phyloP scores from a whole-genome alignment of 2,329 filamentous ascomycete genomes.

The Fusarium protoensiforme region DNA sequence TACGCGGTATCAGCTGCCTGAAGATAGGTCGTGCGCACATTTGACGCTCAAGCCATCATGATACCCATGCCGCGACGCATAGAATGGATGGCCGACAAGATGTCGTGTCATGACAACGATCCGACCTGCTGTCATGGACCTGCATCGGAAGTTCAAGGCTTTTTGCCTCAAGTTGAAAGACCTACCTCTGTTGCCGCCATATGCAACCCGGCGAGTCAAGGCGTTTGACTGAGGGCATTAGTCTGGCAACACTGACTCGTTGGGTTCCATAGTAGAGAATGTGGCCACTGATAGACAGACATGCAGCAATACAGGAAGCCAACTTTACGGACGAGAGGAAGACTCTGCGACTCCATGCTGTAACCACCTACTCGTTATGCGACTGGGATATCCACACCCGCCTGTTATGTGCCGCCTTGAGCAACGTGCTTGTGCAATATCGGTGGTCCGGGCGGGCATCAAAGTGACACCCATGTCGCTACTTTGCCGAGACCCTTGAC shows the following conservation, averaged over 20 bases:
- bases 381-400: neutral
- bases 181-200: neutral
- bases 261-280: neutral
- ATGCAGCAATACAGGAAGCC: neutral
- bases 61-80: neutral
- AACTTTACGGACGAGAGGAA: constrained; percentile 14
- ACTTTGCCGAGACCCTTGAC: constrained; percentile 4
- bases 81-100: neutral
- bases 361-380: neutral
- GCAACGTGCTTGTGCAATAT: neutral
- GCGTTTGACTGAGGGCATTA: neutral
- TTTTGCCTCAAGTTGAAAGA: neutral
- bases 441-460: neutral
- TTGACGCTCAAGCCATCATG: neutral
- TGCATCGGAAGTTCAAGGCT: neutral
- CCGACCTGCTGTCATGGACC: neutral
- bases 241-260: constrained; percentile 1
- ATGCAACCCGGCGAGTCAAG: neutral
- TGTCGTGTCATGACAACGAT: neutral
- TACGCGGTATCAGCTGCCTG: neutral
- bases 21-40: neutral
- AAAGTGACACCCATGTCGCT: neutral
- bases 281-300: neutral
- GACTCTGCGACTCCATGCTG: neutral
- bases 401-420: neutral